Percentiles rank a stretch among this genome's conserved stretches.
These are phyloP conservation scores for Alternaria gaisen DNA, from an alignment of 2,329 filamentous ascomycete genomes.

Conservation along the genomic window DNA sequence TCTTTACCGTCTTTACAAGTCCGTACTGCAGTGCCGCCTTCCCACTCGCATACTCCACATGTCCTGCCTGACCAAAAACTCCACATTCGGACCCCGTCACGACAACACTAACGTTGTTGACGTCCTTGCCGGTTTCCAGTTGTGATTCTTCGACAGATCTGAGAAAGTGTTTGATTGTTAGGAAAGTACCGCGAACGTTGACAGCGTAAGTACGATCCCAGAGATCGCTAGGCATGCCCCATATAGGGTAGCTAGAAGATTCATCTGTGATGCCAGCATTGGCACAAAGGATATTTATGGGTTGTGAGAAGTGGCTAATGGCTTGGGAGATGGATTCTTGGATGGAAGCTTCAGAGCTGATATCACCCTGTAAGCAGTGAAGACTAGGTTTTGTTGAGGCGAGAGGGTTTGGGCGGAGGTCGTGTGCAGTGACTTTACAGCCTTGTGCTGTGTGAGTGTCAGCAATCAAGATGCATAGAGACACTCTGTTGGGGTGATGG, in stretches of 20 bases:
- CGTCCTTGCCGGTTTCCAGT: slow-evolving; percentile 47
- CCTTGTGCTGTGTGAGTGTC: slow-evolving; percentile 55
- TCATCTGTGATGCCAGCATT: slow-evolving; percentile 64
- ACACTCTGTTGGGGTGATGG: background rate
- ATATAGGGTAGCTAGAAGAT: slow-evolving; percentile 59
- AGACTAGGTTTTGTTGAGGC: slow-evolving; percentile 47
- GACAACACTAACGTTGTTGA: slow-evolving; percentile 62
- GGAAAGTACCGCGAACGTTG: slow-evolving; percentile 63
- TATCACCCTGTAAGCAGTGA: slow-evolving; percentile 57
- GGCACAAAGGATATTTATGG: slow-evolving; percentile 62
- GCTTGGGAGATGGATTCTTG: slow-evolving; percentile 54
- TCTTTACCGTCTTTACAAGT: slow-evolving; percentile 62
- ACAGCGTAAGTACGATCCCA: slow-evolving; percentile 63
- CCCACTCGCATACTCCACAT: slow-evolving; percentile 61
- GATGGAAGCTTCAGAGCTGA: slow-evolving; percentile 59
- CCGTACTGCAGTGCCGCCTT: slow-evolving; percentile 62
- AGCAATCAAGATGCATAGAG: background rate
- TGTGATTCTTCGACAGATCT: slow-evolving; percentile 54
- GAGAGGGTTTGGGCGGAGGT: slow-evolving; percentile 52
- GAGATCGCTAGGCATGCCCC: slow-evolving; percentile 60
- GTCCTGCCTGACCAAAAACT: slow-evolving; percentile 60
- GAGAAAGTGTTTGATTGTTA: slow-evolving; percentile 66
- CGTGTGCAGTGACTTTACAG: slow-evolving; percentile 64
- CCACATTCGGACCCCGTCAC: slow-evolving; percentile 64
- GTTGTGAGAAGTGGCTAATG: slow-evolving; percentile 54